Evolutionary conservation across 257 asterid genomes (phyloP).

Genomic region (Henckelia pumila): DNA sequence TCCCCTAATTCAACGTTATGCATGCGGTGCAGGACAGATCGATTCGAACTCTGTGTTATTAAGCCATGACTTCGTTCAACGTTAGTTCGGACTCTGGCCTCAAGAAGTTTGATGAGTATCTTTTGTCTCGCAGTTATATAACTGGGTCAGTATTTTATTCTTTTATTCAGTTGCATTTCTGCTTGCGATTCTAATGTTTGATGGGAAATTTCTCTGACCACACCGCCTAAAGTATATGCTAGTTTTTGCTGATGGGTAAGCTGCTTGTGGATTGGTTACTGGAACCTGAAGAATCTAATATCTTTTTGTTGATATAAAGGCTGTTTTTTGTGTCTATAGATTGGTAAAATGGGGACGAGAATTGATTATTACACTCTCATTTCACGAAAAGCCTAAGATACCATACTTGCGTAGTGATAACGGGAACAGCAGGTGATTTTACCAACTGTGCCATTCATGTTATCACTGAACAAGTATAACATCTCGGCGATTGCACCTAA

Average conservation of each 20-base stretch:
- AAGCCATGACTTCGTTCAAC: constrained; percentile 50
- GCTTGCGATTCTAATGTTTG: neutral
- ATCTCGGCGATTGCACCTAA: neutral
- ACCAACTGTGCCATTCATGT: neutral
- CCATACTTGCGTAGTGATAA: too few species aligned
- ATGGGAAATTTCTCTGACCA: neutral
- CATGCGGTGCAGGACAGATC: constrained; percentile 6
- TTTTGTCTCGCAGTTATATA: constrained; percentile 77
- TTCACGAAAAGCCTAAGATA: neutral
- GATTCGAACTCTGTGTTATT: constrained; percentile 8
- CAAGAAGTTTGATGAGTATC: constrained; percentile 90
- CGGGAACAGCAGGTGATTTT: too few species aligned
- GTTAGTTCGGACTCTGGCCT: constrained; percentile 60
- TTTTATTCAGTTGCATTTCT: neutral
- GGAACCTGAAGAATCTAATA: neutral
- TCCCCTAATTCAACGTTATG: neutral
- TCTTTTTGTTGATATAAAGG: neutral
- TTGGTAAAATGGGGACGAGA: neutral
- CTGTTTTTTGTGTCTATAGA: neutral
- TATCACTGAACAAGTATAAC: neutral
- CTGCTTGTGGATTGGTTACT: neutral
- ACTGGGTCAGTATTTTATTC: constrained; percentile 54
- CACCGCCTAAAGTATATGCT: neutral
- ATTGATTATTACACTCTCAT: neutral
- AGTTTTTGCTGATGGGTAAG: too few species aligned